Conservation (phyloP, 139 green algal species). For the Chlorella vulgaris region DNA sequence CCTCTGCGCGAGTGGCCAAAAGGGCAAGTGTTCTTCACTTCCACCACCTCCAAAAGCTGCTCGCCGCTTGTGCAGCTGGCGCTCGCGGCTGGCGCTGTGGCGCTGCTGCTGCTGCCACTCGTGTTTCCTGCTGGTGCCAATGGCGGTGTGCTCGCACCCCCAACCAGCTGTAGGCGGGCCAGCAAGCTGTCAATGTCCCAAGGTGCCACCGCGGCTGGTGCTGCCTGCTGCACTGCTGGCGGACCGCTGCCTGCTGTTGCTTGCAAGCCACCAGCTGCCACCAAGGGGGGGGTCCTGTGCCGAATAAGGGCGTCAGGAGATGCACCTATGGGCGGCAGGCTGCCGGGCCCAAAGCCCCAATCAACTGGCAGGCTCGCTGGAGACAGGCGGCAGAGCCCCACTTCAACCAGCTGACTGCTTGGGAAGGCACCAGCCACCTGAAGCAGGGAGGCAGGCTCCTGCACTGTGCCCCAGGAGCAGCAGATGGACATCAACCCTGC, state of each 20-base stretch:
- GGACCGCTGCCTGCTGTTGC: too few relatives aligned
- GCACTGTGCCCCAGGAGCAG: constrained; percentile 68
- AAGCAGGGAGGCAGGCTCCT: constrained; percentile 65
- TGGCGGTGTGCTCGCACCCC: neutral
- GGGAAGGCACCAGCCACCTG: constrained; percentile 31
- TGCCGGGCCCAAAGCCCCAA: constrained; percentile 37
- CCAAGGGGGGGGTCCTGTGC: too few relatives aligned
- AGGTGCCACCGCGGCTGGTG: neutral
- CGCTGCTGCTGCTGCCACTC: neutral
- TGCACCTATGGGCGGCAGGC: constrained; percentile 66
- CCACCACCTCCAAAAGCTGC: constrained; percentile 63
- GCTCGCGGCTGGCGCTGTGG: too few relatives aligned
- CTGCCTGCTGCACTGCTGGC: neutral
- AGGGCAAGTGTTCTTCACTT: constrained; percentile 82
- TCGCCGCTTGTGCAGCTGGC: too few relatives aligned
- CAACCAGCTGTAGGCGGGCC: constrained; percentile 17
- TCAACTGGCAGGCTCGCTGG: neutral
- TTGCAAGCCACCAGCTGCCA: too few relatives aligned
- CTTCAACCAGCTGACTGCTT: constrained; percentile 20
- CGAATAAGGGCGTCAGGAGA: constrained; percentile 66
- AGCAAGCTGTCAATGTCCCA: constrained; percentile 26
- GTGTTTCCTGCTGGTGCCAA: neutral
- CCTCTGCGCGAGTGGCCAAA: constrained; percentile 49
- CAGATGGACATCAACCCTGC: constrained; percentile 48
- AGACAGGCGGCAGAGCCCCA: constrained; percentile 55